Base-by-base conservation (phyloP, 257 asterid species). In the Vinca minor region DNA sequence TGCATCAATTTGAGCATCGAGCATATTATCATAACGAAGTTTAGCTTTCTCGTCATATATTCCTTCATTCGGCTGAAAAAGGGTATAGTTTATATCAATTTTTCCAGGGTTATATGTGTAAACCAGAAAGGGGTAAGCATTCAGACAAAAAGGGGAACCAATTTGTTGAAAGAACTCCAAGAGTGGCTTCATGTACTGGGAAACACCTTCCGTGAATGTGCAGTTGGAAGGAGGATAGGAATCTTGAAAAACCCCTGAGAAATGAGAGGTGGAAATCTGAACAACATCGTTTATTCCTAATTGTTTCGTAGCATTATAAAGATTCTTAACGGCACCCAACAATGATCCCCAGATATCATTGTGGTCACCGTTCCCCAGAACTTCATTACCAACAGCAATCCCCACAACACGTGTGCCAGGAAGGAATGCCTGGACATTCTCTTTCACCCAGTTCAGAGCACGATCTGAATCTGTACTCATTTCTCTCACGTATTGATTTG, bases 1-100 rank as follows among this genome's bases (percentile, higher is more conserved):
- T 25, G 99, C 94, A 70, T 93, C 97, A 46, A 93, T 86, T 77
- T 87, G 99, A 66, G 99, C 99, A 69, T 93, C 99, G 5, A 93
- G 87, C 88, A 93, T 42, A 83, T 93, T 93, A 71, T 89, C 97
- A 59, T 93, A 93, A 76, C 79, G 91, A 65, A 93, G 80, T 65
- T 74, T 66, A 1, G 90, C 77, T 80, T 77, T 85, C 55, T 81
- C 68, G 65, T 93, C 99, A 6, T 74, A 31, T 66, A 93, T 74
- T 52, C 96, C 96, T 46, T 74, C 59, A 46, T 73, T 85, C 31
- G 84, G 76, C 80, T 87, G 81, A 77, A 93, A 93, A 36, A 93
- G 94, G 41, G 96, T 95, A 62, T 93, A 93, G 63, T 93, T 87
- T 71, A 93, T 79, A 65, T 93, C 97, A 13, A 93, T 83, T 57